Evolutionary conservation across 768 basidiomycete species (phyloP).

Genomic region (Tricholoma hemisulphureum): DNA sequence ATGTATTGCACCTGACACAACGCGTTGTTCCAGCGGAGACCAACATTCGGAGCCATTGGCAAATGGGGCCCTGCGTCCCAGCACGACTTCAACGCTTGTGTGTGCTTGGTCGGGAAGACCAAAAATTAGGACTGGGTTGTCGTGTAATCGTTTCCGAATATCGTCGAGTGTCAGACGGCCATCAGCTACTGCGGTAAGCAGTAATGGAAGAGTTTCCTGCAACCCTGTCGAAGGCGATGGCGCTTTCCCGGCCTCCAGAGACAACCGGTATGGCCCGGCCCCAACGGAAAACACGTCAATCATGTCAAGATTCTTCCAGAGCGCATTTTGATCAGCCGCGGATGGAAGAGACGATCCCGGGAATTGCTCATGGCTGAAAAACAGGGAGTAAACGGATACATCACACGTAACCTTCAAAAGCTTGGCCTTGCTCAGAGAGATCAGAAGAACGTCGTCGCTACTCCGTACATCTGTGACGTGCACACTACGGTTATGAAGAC

Average conservation of each 20-base stretch:
- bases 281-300: slow-evolving; percentile 94
- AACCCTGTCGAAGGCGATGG: slow-evolving; percentile 75
- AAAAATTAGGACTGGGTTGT: slow-evolving; percentile 92
- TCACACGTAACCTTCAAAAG: slow-evolving; percentile 95
- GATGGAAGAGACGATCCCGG: slow-evolving; percentile 69
- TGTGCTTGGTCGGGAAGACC: slow-evolving; percentile 82
- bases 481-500: slow-evolving; percentile 82
- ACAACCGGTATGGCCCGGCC: slow-evolving; percentile 74
- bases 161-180: slow-evolving; percentile 81
- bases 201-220: slow-evolving; percentile 82
- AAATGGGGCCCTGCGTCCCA: slow-evolving; percentile 72
- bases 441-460: slow-evolving; percentile 83
- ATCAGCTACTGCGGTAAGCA: slow-evolving; percentile 81
- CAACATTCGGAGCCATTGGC: slow-evolving; percentile 52
- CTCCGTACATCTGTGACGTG: slow-evolving; percentile 90
- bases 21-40: slow-evolving; percentile 75
- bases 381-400: slow-evolving; percentile 87
- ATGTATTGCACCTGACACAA: slow-evolving; percentile 76
- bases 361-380: slow-evolving; percentile 79
- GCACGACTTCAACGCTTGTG: slow-evolving; percentile 89
- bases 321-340: slow-evolving; percentile 68
- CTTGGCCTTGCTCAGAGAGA: slow-evolving; percentile 93
- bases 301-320: slow-evolving; percentile 82
- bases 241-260: slow-evolving; percentile 56
- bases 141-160: slow-evolving; percentile 78